Percentiles rank a stretch among this genome's conserved stretches.
Conservation (phyloP, 2,329 filamentous ascomycete species). For the Exophiala oligosperma region DNA sequence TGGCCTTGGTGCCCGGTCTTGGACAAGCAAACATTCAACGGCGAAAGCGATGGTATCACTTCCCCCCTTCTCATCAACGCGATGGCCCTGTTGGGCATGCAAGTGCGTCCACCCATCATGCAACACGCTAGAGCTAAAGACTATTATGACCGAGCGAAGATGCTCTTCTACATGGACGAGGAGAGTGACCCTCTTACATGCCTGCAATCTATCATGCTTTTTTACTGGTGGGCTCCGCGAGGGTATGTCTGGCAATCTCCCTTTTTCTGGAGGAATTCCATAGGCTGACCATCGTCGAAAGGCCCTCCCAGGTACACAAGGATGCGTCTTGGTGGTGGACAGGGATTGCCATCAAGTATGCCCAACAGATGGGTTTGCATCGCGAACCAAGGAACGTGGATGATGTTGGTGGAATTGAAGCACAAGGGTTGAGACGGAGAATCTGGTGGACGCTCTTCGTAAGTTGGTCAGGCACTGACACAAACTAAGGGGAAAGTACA, state of each 20-base stretch:
- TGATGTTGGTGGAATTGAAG: constrained; percentile 21
- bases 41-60: constrained; percentile 46
- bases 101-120: constrained; percentile 44
- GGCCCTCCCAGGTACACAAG: constrained; percentile 39
- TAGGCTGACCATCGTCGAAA: neutral
- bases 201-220: constrained; percentile 41
- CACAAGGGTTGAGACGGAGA: constrained; percentile 36
- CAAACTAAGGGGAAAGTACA: neutral
- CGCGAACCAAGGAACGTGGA: constrained; percentile 36
- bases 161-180: constrained; percentile 44
- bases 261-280: neutral
- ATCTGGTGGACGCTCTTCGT: constrained; percentile 48
- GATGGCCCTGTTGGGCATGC: constrained; percentile 42
- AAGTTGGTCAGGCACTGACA: neutral
- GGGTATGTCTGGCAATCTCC: constrained; percentile 2
- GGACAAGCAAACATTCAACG: constrained; percentile 4
- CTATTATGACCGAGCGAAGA: constrained; percentile 43
- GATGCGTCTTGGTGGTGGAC: constrained; percentile 51
- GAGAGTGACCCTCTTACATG: constrained; percentile 40
- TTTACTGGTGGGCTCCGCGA: constrained; percentile 49
- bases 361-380: constrained; percentile 48
- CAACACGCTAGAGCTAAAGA: constrained; percentile 39
- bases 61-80: constrained; percentile 41
- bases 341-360: constrained; percentile 44
- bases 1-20: constrained; percentile 20